Conservation (phyloP, 2,329 filamentous ascomycete species). For the Coniochaeta pulveracea region DNA sequence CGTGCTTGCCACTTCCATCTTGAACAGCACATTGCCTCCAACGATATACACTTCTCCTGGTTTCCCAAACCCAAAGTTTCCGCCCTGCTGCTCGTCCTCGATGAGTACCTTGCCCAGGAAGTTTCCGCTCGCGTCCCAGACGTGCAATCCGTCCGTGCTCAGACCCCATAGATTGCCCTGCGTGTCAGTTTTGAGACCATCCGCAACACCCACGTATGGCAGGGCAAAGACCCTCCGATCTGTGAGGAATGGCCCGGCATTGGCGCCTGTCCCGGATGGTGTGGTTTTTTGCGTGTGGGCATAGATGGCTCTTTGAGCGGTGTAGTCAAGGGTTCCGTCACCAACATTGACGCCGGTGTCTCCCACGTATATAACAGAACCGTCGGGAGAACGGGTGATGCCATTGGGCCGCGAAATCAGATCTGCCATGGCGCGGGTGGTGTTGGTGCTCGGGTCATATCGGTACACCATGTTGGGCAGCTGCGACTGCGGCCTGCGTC, state of each 20-base stretch:
- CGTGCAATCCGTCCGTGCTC: constrained; percentile 34
- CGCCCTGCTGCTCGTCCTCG: constrained; percentile 27
- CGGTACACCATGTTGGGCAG: constrained; percentile 37
- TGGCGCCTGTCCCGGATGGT: constrained; percentile 7
- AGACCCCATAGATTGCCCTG: constrained; percentile 36
- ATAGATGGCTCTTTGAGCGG: not conserved
- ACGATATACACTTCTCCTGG: constrained; percentile 28
- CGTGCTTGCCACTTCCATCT: not conserved
- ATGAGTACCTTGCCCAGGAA: constrained; percentile 31
- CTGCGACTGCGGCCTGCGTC: constrained; percentile 28
- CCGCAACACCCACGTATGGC: constrained; percentile 33
- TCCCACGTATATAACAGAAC: constrained; percentile 31
- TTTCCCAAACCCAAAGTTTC: constrained; percentile 36
- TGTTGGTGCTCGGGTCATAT: constrained; percentile 25
- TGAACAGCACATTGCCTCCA: not conserved
- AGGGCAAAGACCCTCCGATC: constrained; percentile 40
- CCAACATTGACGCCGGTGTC: constrained; percentile 25
- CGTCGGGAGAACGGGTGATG: constrained; percentile 32
- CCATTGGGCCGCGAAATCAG: constrained; percentile 35
- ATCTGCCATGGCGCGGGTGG: constrained; percentile 32
- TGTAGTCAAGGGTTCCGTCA: constrained; percentile 17
- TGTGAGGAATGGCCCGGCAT: constrained; percentile 24
- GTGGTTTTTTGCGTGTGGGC: constrained; percentile 24
- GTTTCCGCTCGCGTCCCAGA: constrained; percentile 33
- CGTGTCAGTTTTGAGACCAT: constrained; percentile 33